Evolutionary conservation across 1,284 basidiomycete genomes (phyloP).

Genomic region (Trametes hirsuta): DNA sequence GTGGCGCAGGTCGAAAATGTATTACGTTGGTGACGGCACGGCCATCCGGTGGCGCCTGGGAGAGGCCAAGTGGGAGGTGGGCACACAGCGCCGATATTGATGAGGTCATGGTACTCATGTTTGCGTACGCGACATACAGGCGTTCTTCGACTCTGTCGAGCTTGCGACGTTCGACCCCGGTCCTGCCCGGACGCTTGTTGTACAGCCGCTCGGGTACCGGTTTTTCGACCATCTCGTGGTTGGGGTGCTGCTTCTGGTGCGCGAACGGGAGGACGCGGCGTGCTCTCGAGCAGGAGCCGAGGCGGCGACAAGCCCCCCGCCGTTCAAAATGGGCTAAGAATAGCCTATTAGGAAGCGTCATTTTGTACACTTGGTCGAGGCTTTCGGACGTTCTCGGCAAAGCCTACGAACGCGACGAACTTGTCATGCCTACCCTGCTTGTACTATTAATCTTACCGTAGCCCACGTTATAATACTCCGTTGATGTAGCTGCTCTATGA

Average conservation of each 20-base stretch:
- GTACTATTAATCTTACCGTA: not conserved
- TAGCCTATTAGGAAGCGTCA: not conserved
- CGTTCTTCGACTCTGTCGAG: constrained; percentile 17
- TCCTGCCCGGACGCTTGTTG: constrained; percentile 25
- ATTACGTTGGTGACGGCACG: constrained; percentile 25
- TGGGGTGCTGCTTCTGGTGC: constrained; percentile 32
- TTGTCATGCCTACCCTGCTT: not conserved
- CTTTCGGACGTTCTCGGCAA: not conserved
- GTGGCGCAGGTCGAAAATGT: constrained; percentile 24
- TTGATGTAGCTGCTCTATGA: not conserved
- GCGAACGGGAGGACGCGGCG: constrained; percentile 22
- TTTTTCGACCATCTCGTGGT: constrained; percentile 32
- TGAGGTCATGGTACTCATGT: not conserved
- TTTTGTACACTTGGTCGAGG: not conserved
- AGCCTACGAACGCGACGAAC: not conserved
- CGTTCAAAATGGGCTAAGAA: constrained; percentile 3
- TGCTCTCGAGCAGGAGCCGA: constrained; percentile 2
- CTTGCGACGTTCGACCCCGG: constrained; percentile 28
- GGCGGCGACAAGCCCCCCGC: not conserved
- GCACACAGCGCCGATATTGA: not conserved
- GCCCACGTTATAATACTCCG: not conserved
- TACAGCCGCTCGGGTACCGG: constrained; percentile 28
- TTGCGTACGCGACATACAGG: constrained; percentile 18
- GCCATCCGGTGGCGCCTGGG: constrained; percentile 32
- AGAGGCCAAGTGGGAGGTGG: constrained; percentile 28